Conservation (phyloP, 768 basidiomycete genomes). For the Glaciozyma martinii region DNA sequence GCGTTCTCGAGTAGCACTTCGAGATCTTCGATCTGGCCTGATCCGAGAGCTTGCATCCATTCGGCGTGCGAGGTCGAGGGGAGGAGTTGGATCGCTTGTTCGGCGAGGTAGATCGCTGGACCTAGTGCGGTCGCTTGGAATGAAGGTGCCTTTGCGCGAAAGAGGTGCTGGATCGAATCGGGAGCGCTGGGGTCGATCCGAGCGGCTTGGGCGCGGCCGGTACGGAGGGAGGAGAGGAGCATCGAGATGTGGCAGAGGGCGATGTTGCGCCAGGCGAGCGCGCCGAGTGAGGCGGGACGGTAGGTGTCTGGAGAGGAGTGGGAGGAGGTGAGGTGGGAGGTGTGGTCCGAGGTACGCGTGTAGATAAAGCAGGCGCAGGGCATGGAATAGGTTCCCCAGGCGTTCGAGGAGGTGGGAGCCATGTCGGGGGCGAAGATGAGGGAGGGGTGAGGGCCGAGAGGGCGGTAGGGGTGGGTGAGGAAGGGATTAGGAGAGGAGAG, state of each 20-base stretch:
- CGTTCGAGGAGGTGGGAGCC: slow-evolving; percentile 13
- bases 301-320: neutral
- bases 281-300: slow-evolving; percentile 18
- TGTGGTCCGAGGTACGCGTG: slow-evolving; percentile 18
- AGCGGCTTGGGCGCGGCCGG: neutral
- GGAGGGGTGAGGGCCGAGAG: slow-evolving; percentile 18
- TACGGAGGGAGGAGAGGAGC: slow-evolving; percentile 14
- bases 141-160: slow-evolving; percentile 15
- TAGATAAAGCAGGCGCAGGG: slow-evolving; percentile 33
- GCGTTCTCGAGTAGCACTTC: slow-evolving; percentile 6
- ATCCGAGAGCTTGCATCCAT: slow-evolving; percentile 17
- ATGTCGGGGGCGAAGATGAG: slow-evolving; percentile 30
- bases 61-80: slow-evolving; percentile 8
- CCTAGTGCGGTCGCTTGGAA: slow-evolving; percentile 29
- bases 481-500: slow-evolving; percentile 24
- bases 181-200: neutral
- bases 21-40: slow-evolving; percentile 17
- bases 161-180: neutral
- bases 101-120: slow-evolving; percentile 25
- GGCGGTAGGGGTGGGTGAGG: slow-evolving; percentile 28
- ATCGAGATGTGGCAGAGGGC: slow-evolving; percentile 31
- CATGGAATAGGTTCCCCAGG: slow-evolving; percentile 25
- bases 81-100: neutral
- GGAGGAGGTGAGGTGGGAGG: slow-evolving; percentile 8
- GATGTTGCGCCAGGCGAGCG: slow-evolving; percentile 20